phyloP scores from a whole-genome alignment of 116 monocot genomes.

The Thalassia testudinum region DNA sequence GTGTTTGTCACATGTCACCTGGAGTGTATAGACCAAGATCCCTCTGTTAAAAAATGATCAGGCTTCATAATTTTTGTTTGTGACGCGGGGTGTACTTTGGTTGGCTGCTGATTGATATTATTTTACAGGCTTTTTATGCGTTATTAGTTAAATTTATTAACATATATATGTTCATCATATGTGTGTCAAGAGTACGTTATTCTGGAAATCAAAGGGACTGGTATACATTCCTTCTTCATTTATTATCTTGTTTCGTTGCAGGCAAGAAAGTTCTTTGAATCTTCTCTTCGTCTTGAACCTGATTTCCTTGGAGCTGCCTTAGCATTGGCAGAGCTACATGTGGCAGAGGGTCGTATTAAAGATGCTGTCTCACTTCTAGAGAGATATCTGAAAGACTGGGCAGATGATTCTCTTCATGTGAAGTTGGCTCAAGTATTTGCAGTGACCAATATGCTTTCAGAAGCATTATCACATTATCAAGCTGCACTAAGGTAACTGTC shows the following conservation, averaged over 20 bases:
- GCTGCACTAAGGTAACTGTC: conserved; percentile 70
- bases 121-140: no score
- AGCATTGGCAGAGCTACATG: conserved; percentile 91
- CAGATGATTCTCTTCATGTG: conserved; percentile 93
- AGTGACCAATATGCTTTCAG: conserved; percentile 80
- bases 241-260: conserved; percentile 9
- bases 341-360: conserved; percentile 70
- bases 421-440: conserved; percentile 97
- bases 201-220: no score
- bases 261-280: conserved; percentile 98
- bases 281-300: conserved; percentile 89
- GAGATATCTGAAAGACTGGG: conserved; percentile 86
- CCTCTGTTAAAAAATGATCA: no score
- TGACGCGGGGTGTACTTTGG: no score
- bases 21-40: no score
- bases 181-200: no score
- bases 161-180: no score
- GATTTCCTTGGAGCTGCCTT: conserved; percentile 95
- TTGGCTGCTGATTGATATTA: no score
- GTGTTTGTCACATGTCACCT: no score
- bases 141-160: no score
- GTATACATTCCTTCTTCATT: no score
- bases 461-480: conserved; percentile 92
- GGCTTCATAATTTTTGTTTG: no score
- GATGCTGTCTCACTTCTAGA: conserved; percentile 89